Evolutionary conservation across 306 rosid species (phyloP).

Genomic region (Quercus gilva): DNA sequence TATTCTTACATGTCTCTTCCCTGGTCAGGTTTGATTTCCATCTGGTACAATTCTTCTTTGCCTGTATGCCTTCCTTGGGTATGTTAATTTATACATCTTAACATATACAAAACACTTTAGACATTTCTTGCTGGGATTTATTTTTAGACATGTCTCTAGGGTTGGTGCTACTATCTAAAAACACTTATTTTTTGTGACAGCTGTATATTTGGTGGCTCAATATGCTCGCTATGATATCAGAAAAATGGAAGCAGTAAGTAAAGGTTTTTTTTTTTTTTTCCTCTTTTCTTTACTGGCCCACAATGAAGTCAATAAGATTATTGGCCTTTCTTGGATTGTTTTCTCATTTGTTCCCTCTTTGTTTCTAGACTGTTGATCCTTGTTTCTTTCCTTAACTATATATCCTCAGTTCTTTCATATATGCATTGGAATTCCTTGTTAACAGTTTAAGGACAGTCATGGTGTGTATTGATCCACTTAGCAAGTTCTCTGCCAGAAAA

Average conservation of each 20-base stretch:
- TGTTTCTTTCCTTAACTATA: neutral
- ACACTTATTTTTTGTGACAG: conserved; percentile 41
- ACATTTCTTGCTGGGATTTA: neutral
- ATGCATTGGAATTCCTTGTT: neutral
- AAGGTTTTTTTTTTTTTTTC: neutral
- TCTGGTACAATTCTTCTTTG: conserved; percentile 82
- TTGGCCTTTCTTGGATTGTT: neutral
- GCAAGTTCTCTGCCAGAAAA: neutral
- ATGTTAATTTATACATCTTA: conserved; percentile 20
- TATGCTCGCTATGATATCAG: conserved; percentile 79
- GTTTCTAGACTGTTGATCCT: neutral
- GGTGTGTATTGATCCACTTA: neutral
- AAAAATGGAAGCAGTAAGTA: conserved; percentile 73
- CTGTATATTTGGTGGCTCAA: conserved; percentile 94
- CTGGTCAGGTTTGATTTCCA: conserved; percentile 84
- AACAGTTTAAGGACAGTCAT: neutral
- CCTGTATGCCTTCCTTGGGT: conserved; percentile 92
- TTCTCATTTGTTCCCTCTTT: conserved; percentile 8
- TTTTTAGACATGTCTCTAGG: neutral
- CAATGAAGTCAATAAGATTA: neutral
- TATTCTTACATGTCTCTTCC: conserved; percentile 30
- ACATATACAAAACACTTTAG: neutral
- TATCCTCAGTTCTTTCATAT: neutral
- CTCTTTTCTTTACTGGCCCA: neutral
- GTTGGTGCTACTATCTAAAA: conserved; percentile 14